Conservation (phyloP, 768 basidiomycete genomes). For the Suillus paluster region DNA sequence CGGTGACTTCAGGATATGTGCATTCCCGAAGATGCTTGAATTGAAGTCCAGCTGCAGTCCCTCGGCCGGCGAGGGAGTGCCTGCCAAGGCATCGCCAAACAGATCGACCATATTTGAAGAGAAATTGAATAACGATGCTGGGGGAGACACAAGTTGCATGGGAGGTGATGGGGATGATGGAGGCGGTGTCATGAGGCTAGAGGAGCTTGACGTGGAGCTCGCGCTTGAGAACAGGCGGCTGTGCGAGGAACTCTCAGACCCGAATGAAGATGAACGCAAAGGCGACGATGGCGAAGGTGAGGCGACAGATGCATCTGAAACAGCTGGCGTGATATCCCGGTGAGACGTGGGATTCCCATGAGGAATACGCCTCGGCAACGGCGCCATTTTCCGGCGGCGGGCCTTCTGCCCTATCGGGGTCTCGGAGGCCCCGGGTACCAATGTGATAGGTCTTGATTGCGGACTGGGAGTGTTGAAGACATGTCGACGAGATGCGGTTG, state of each 20-base stretch:
- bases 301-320: constrained; percentile 12
- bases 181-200: background rate
- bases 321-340: constrained; percentile 14
- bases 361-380: constrained; percentile 32
- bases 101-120: constrained; percentile 10
- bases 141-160: background rate
- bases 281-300: constrained; percentile 3
- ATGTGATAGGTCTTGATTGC: constrained; percentile 17
- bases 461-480: constrained; percentile 25
- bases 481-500: constrained; percentile 15
- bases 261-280: constrained; percentile 6
- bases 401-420: background rate
- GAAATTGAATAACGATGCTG: background rate
- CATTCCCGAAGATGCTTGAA: background rate
- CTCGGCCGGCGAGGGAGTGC: background rate
- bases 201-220: constrained; percentile 1
- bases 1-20: background rate
- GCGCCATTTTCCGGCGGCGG: constrained; percentile 22
- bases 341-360: constrained; percentile 17
- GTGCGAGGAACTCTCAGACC: background rate
- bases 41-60: constrained; percentile 12
- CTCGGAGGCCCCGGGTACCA: constrained; percentile 9
- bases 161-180: constrained; percentile 8
- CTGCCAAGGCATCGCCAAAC: constrained; percentile 1
- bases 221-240: constrained; percentile 5